Evolutionary conservation across 139 green algal genomes (phyloP).

Genomic region (Chlamydomonas sp.): DNA sequence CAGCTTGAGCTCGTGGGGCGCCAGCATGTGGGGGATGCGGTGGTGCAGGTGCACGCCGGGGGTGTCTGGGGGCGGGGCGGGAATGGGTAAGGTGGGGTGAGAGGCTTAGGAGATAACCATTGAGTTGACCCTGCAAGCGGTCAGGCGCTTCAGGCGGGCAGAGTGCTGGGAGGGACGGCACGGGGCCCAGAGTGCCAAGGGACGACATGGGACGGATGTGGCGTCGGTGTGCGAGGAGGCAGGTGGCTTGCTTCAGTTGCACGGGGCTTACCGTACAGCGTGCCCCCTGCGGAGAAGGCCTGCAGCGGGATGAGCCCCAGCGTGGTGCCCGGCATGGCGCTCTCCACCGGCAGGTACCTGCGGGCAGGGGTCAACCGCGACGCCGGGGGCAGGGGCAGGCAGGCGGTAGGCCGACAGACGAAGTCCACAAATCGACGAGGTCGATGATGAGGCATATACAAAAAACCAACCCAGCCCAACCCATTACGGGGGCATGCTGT

Average conservation of each 20-base stretch:
- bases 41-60: constrained; percentile 96
- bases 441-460: no score
- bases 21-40: constrained; percentile 88
- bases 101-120: no score
- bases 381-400: constrained; percentile 1
- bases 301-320: constrained; percentile 88
- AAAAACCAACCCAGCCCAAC: no score
- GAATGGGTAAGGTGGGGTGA: neutral
- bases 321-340: constrained; percentile 95
- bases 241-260: neutral
- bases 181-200: no score
- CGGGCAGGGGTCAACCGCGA: neutral
- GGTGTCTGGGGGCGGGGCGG: constrained; percentile 79
- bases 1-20: constrained; percentile 75
- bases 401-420: neutral
- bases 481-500: no score
- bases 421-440: no score
- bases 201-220: neutral
- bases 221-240: neutral
- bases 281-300: constrained; percentile 80
- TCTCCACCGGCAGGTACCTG: constrained; percentile 81
- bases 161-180: no score
- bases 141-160: no score
- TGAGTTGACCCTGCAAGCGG: no score
- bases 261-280: constrained; percentile 67